These are phyloP conservation scores for Botrytis deweyae DNA, from an alignment of 2,329 filamentous ascomycete species.

Conservation along the genomic window DNA sequence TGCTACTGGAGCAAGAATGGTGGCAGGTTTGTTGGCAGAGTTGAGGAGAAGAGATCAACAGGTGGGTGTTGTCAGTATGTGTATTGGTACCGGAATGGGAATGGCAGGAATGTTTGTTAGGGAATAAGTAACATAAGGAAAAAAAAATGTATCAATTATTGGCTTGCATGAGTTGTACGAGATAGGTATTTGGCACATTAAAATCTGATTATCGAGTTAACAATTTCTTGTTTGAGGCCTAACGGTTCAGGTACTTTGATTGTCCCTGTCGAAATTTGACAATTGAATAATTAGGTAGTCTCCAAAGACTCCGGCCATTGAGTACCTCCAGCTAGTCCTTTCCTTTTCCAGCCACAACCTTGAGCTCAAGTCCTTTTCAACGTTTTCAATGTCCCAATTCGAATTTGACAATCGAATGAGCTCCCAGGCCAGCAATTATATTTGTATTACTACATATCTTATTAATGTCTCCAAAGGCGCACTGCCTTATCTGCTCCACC, in stretches of 20 bases:
- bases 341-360: neutral
- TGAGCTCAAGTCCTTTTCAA: neutral
- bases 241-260: neutral
- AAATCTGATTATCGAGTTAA: neutral
- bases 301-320: neutral
- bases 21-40: slow-evolving; percentile 64
- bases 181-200: neutral
- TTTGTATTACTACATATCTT: too few relatives aligned
- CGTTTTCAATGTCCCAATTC: neutral
- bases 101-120: slow-evolving; percentile 68
- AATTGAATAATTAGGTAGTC: neutral
- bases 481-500: slow-evolving; percentile 89
- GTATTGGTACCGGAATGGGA: slow-evolving; percentile 79
- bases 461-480: slow-evolving; percentile 62
- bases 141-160: too few relatives aligned
- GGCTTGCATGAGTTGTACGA: neutral
- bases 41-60: slow-evolving; percentile 66
- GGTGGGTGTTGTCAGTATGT: slow-evolving; percentile 89
- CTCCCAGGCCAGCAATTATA: neutral
- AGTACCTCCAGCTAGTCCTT: neutral
- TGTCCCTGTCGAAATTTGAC: neutral
- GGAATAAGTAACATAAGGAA: slow-evolving; percentile 48
- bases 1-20: slow-evolving; percentile 80
- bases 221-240: neutral
- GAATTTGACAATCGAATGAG: neutral